Evolutionary conservation across 2,329 filamentous ascomycete genomes (phyloP), one percentile per base, ranked within the genome.

Genomic region (Onygenales sp.): DNA sequence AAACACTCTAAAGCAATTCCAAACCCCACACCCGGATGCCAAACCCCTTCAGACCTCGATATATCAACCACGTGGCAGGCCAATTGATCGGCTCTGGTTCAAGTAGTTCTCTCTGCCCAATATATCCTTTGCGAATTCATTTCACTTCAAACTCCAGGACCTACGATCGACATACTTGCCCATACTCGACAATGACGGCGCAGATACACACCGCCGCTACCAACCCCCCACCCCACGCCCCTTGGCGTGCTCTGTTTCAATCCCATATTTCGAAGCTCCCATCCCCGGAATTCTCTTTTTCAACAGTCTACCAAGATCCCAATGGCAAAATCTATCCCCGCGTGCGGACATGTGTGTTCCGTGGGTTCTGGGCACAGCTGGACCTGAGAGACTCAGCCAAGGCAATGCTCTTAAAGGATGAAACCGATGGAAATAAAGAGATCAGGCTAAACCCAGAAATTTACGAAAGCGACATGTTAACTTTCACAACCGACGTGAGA

Each of bases 401-500:
- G 68, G 92, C 93, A 69, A 73, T 81, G 36, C 86, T 88, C 2
- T 77, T 82, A 58, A 76, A 77, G 7, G 48, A 60, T 7, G 64
- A 66, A 42, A 14, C 10, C 10, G 35, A 10, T 27, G 48, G 42
- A 47, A 17, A 41, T 32, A n/a, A 51, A 6, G 17, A 41, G 31
- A 13, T 21, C 17, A 64, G 62, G 1, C 49, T 60, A 57, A 96
- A 96, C 68, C 84, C 87, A 4, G 60, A 72, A 6, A 71, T 81
- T 1, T 95, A 81, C 65, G 84, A 87, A 63, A 89, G 82, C 61
- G 90, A 97, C 59, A 74, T 92, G 61, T 80, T 86, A 2, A 85
- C 86, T 0, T 85, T 96, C 64, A 95, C 92, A 1, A 95, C 90
- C 0, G 93, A 97, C 68, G 82, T 81, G 7, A 82, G 92, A 45